Base-by-base conservation (phyloP, 257 asterid genomes). In the Nemophila menziesii region DNA sequence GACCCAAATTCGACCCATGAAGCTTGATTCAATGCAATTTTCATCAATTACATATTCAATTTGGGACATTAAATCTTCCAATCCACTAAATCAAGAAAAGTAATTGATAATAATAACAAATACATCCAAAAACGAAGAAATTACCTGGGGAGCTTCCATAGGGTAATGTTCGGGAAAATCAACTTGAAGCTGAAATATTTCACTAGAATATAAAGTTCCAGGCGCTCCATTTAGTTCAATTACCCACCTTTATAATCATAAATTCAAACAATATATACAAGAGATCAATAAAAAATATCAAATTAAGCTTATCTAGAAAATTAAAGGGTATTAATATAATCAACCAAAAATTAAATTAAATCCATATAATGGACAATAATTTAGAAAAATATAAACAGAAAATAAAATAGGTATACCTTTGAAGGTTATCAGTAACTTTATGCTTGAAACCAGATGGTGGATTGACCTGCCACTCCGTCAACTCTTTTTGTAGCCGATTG, bases 401-500 rank as follows among this genome's bases (percentile, higher is more conserved):
- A 9, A 36, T 3, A 46, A 44, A 47, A 37, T 37, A 3, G 11
- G 38, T 39, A 44, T 17, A 82, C 98, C 95, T 84, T 47, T 89
- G 92, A 45, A 89, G 94, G 76, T 89, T 84, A 61, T 89, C 98
- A 50, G 95, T 80, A 29, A 66, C 76, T 60, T 70, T 89, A 58
- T 76, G 98, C 44, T 78, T 80, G 76, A 89, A 89, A 53, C 98
- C 98, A 7, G 68, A 15, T 1, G 94, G 98, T 8, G 98, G 94
- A 67, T 89, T 89, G 52, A 76, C 77, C 80, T 89, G 98, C 98
- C 98, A 89, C 75, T 84, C 95, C 67, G 63, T 68, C 65, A 84
- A 76, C 70, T 89, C 98, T 48, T 89, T 89, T 81, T 89, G 98
- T 47, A 89, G 68, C 57, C 98, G 86, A 65, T 84, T 84, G 70